A percentile compares a stretch with the other conserved stretches of the same genome.
These are phyloP conservation scores for Boletellus ananas DNA, from an alignment of 768 basidiomycete genomes.

Conservation along the genomic window DNA sequence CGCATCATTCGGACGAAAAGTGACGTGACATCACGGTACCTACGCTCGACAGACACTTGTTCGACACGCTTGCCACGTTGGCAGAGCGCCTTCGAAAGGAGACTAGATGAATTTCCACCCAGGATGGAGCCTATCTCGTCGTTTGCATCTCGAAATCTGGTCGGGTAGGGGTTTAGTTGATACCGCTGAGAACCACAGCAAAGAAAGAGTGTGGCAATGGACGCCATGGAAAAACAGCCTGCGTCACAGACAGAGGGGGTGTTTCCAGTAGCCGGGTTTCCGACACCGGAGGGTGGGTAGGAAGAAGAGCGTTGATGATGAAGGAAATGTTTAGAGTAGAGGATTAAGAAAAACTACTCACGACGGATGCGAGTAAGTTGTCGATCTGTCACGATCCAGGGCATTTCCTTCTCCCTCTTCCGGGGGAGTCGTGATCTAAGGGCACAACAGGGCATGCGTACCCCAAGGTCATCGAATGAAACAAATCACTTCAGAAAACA, in stretches of 20 bases:
- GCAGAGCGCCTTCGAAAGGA: constrained; percentile 51
- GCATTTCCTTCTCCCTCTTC: background rate
- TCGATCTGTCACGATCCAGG: background rate
- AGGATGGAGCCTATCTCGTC: constrained; percentile 28
- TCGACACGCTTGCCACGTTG: constrained; percentile 57
- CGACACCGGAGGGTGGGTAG: constrained; percentile 36
- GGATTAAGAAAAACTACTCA: constrained; percentile 47
- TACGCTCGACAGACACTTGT: constrained; percentile 63
- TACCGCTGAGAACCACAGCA: too few relatives aligned
- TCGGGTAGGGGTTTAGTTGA: too few relatives aligned
- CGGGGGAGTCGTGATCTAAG: background rate
- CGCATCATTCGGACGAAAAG: background rate
- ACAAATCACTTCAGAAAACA: constrained; percentile 30
- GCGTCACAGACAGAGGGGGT: constrained; percentile 34
- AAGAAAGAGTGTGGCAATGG: constrained; percentile 15
- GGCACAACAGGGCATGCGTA: constrained; percentile 37
- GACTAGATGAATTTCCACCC: constrained; percentile 62
- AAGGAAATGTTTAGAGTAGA: constrained; percentile 53
- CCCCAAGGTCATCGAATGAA: constrained; percentile 43
- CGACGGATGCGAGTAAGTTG: constrained; percentile 41
- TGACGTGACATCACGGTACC: constrained; percentile 42
- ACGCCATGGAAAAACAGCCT: constrained; percentile 22
- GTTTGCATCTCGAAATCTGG: constrained; percentile 39
- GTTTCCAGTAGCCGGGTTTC: constrained; percentile 48
- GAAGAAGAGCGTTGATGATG: constrained; percentile 46